Evolutionary conservation across 73 alveolate genomes (phyloP).

Genomic region (Tetrahymena borealis): DNA sequence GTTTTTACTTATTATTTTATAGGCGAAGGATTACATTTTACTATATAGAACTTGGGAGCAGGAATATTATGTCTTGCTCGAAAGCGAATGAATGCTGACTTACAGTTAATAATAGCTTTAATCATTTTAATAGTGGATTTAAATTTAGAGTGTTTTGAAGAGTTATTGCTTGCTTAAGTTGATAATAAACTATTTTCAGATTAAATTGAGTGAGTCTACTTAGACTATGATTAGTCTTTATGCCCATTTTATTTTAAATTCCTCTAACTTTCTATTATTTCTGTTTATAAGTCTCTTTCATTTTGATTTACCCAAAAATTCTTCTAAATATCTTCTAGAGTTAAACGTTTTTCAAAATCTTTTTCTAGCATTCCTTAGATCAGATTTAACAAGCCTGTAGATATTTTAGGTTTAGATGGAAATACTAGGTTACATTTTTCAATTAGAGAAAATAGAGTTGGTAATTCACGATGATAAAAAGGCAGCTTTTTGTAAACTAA

Average conservation of each 20-base stretch:
- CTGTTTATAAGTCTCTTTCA: not conserved
- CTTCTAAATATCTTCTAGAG: conserved; percentile 55
- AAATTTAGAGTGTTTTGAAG: too few relatives aligned
- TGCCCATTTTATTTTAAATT: not conserved
- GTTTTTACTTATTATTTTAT: too few relatives aligned
- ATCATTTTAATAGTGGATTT: too few relatives aligned
- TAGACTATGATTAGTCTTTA: not conserved
- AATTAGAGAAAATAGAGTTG: conserved; percentile 54
- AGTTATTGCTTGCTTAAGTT: too few relatives aligned
- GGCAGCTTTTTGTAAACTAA: conserved; percentile 72
- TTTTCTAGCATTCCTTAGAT: conserved; percentile 61
- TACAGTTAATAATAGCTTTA: too few relatives aligned
- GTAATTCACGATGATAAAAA: conserved; percentile 56
- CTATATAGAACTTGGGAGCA: too few relatives aligned
- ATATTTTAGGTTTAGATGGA: conserved; percentile 48
- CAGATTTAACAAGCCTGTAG: conserved; percentile 51
- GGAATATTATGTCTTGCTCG: too few relatives aligned
- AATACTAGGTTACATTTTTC: conserved; percentile 21
- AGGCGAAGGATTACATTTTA: too few relatives aligned
- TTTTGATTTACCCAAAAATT: conserved; percentile 78
- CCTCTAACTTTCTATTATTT: not conserved
- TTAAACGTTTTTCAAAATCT: conserved; percentile 73
- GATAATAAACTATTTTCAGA: too few relatives aligned
- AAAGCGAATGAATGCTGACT: too few relatives aligned
- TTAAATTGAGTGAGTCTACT: not conserved